Conservation (phyloP, 164 flowering plant species). For the Chimonanthus praecox region DNA sequence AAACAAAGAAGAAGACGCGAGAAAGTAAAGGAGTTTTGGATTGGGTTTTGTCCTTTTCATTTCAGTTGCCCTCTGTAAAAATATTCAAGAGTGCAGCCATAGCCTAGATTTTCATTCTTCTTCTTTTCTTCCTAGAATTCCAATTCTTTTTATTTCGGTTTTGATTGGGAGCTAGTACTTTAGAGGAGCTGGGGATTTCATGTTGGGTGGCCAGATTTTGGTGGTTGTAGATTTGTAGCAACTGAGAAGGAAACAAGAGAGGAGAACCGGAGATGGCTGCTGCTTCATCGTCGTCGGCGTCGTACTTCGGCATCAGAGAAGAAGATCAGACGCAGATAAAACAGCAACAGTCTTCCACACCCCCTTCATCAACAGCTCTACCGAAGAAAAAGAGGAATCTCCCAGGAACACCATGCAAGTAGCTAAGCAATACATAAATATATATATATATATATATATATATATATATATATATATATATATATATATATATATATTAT, state of each 20-base stretch:
- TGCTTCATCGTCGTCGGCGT: constrained; percentile 33
- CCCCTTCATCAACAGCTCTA: constrained; percentile 36
- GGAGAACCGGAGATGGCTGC: constrained; percentile 33
- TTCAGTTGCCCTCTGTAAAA: constrained; percentile 6
- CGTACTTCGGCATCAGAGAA: constrained; percentile 42
- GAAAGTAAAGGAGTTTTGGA: constrained; percentile 11
- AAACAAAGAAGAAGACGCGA: constrained; percentile 12
- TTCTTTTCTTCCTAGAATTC: no score
- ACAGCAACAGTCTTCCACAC: constrained; percentile 24
- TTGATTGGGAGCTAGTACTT: neutral
- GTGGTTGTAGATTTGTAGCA: constrained; percentile 8
- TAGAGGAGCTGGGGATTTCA: constrained; percentile 17
- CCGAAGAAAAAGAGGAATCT: constrained; percentile 70
- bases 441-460: constrained; percentile 11
- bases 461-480: constrained; percentile 12
- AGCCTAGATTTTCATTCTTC: constrained; percentile 9
- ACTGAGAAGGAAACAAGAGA: constrained; percentile 7
- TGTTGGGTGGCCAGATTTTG: constrained; percentile 12
- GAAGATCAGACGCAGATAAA: constrained; percentile 42
- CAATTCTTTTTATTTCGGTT: neutral
- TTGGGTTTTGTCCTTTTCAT: constrained; percentile 16
- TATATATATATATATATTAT: constrained; percentile 5
- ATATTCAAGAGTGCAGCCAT: constrained; percentile 22
- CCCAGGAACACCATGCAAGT: constrained; percentile 87
- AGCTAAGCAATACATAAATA: constrained; percentile 13